phyloP scores from a whole-genome alignment of 306 rosid species.

The Cucumis hystrix region DNA sequence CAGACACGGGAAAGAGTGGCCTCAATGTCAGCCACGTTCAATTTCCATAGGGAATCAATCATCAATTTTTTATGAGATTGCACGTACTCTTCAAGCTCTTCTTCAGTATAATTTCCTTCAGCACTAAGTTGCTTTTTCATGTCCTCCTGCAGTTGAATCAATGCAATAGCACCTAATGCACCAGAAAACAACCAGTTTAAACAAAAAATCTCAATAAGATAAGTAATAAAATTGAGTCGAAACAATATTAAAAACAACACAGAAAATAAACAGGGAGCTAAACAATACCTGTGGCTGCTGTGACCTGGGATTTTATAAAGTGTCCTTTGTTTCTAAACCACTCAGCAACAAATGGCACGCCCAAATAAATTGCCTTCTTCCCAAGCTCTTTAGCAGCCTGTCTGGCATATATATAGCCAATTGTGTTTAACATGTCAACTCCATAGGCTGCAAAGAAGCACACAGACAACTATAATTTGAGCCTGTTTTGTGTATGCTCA shows the following conservation, averaged over 20 bases:
- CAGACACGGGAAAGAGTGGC: constrained; percentile 95
- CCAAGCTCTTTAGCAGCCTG: constrained; percentile 96
- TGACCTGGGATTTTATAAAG: constrained; percentile 91
- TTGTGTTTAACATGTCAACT: constrained; percentile 83
- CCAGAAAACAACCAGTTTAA: constrained; percentile 16
- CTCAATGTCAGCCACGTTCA: constrained; percentile 96
- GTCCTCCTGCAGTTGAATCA: constrained; percentile 97
- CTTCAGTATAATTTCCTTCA: constrained; percentile 89
- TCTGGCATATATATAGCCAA: constrained; percentile 93
- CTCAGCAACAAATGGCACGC: constrained; percentile 93
- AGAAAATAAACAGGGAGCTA: neutral
- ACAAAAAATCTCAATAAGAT: neutral
- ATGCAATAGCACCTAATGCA: constrained; percentile 78
- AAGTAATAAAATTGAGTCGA: neutral
- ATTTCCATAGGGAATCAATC: constrained; percentile 97
- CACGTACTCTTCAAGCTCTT: constrained; percentile 82
- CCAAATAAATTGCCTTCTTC: constrained; percentile 90
- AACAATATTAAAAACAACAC: neutral
- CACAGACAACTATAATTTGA: neutral
- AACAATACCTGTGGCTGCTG: constrained; percentile 80
- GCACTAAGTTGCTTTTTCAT: constrained; percentile 85
- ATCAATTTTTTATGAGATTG: constrained; percentile 76
- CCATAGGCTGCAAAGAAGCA: constrained; percentile 59
- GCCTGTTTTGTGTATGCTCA: neutral
- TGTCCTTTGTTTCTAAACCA: constrained; percentile 99